Evolutionary conservation across 1,139 yeast genomes (phyloP), one percentile per base, ranked within the genome.

Genomic region (Kurtzmaniella quercitrusa): DNA sequence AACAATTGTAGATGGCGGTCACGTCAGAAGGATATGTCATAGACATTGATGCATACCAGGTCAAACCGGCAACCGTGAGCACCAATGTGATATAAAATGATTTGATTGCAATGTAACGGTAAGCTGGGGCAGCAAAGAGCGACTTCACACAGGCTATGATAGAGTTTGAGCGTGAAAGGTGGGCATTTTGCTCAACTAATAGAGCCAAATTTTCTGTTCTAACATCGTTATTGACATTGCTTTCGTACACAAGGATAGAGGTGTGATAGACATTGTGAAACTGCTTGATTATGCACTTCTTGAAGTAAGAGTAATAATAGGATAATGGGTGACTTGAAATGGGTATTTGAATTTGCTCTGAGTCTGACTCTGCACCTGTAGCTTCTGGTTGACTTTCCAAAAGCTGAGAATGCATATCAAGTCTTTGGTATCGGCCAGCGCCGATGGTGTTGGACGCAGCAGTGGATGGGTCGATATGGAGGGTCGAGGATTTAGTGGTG

Each of bases 1-100:
- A 83, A 56, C 95, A 87, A 64, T 88, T 88, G 64, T 88, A 88
- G 48, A 88, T 88, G 8, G 96, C 96, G 2, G 96, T 88, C 22
- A 88, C 84, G 56, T 88, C 96, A 2, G 89, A 75, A 0, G 95
- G 88, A 33, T 89, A 85, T 1, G 96, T 84, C 60, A 86, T 64
- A 22, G 82, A 72, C 80, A 88, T 87, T 6, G 96, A 84, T 15
- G 86, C 78, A 57, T 87, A 88, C 96, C 96, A 88, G 1, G 95
- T 81, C 35, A 78, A 70, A 1, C 95, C 96, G 0, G 95, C 96
- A 3, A 80, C 50, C 9, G 87, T 86, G 47, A 88, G 69, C 5
- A 88, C 76, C 7, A 76, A 38, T 2, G 85, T 74, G 33, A 85
- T 65, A 2, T 74, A 42, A 3, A 73, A 61, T 9, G 80, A 57